Evolutionary conservation across 2,329 filamentous ascomycete species (phyloP), one percentile per base, ranked within the genome.

Genomic region (Madurella mycetomatis): DNA sequence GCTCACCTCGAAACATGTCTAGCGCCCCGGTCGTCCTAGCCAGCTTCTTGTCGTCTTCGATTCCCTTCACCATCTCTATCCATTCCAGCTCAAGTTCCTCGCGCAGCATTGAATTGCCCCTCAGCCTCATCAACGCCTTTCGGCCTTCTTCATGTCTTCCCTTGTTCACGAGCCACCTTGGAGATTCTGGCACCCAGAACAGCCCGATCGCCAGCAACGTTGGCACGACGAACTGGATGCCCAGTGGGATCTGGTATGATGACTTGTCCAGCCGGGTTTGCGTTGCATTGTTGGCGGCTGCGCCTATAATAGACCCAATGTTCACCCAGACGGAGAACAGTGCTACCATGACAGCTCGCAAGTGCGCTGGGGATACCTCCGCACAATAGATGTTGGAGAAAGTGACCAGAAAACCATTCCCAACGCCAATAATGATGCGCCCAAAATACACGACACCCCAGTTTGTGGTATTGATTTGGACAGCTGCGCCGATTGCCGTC

Each of bases 291-390:
- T 73, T 72, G 9, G 73, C 70, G 0, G 73, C 68, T 0, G 73
- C 70, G 4, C 77, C 76, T 39, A 80, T 61, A 30, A 78, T 73
- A 52, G 69, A 72, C 9, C 76, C 76, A 37, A 78, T 69, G 51
- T 74, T 77, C 11, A 78, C 75, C 69, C 74, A 78, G 55, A 75
- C 74, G 0, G 72, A 73, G 55, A 79, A 78, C 13, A 80, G 58
- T 0, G 72, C 72, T 1, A 76, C 73, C 63, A 75, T 74, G 4
- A 79, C 69, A 46, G 75, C 76, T 15, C 78, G 69, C 34, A 76
- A 67, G 60, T 78, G 75, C 0, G 74, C 70, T 1, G 76, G 76
- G 1, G 76, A 67, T 3, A 70, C 72, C 59, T 81, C 78, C 13
- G 74, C 73, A 8, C 73, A 75, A 57, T 78, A 78, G 30, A 75